A percentile compares a stretch with the other conserved stretches of the same genome.
Conservation (phyloP, 192 early-diverging fungal genomes). For the Backusella mclennaniae region DNA sequence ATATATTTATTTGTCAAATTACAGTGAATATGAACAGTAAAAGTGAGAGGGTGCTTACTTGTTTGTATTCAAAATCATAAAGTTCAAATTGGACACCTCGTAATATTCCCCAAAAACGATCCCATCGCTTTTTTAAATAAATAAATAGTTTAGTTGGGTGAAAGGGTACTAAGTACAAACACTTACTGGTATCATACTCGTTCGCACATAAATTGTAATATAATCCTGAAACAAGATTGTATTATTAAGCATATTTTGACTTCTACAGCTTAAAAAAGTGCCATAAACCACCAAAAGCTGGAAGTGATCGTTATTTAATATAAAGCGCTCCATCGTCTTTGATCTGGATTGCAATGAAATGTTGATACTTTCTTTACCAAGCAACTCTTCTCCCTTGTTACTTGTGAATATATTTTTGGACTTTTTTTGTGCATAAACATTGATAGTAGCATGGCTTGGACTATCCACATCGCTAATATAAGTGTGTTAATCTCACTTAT, state of each 20-base stretch:
- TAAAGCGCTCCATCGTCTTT: slow-evolving; percentile 18
- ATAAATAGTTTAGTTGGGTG: background rate
- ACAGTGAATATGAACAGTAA: background rate
- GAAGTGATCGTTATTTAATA: slow-evolving; percentile 10
- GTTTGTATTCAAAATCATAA: slow-evolving; percentile 39
- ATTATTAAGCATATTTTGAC: slow-evolving; percentile 20
- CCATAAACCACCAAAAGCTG: slow-evolving; percentile 34
- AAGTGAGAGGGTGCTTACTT: slow-evolving; percentile 12
- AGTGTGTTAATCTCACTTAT: background rate
- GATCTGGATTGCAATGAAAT: slow-evolving; percentile 12
- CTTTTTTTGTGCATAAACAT: slow-evolving; percentile 21
- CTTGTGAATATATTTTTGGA: slow-evolving; percentile 6
- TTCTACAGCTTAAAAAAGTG: slow-evolving; percentile 20
- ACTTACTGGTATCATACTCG: slow-evolving; percentile 32
- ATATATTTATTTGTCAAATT: background rate
- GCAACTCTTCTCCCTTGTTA: slow-evolving; percentile 13
- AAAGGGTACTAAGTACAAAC: background rate
- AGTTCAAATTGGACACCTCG: slow-evolving; percentile 25
- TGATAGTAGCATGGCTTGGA: slow-evolving; percentile 16
- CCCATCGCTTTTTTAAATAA: slow-evolving; percentile 19
- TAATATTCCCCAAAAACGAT: slow-evolving; percentile 35
- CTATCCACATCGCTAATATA: slow-evolving; percentile 26
- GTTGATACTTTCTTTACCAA: slow-evolving; percentile 17
- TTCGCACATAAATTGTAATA: slow-evolving; percentile 30
- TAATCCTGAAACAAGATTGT: slow-evolving; percentile 23